Conservation (phyloP, 108 stramenopile species). For the Bacterosira constricta region DNA sequence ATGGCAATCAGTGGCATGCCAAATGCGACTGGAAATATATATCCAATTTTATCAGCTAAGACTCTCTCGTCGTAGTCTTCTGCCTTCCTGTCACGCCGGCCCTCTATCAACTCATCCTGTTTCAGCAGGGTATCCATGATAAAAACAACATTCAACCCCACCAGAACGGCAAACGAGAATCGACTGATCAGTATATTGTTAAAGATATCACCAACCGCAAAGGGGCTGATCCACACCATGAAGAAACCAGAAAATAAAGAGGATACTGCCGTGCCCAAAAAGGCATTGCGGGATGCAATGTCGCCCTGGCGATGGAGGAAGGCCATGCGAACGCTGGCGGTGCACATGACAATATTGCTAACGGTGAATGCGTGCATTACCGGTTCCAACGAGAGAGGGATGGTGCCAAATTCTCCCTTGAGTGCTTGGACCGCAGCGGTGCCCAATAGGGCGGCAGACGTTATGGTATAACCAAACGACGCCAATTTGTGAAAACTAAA, state of each 20-base stretch:
- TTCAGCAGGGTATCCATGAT: constrained; percentile 35
- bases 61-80: constrained; percentile 19
- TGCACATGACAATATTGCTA: constrained; percentile 38
- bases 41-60: constrained; percentile 1
- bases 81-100: constrained; percentile 25
- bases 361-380: constrained; percentile 17
- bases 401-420: constrained; percentile 6
- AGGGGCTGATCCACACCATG: constrained; percentile 40
- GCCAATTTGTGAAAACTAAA: constrained; percentile 36
- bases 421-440: constrained; percentile 4
- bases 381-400: constrained; percentile 14
- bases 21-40: constrained; percentile 24
- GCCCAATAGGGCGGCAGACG: constrained; percentile 20
- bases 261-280: constrained; percentile 36
- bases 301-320: constrained; percentile 31
- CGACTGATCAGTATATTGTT: background rate
- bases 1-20: constrained; percentile 22
- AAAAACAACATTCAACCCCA: constrained; percentile 11
- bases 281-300: constrained; percentile 33
- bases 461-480: constrained; percentile 19
- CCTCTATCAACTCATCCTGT: constrained; percentile 19
- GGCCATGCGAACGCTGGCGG: constrained; percentile 33
- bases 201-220: constrained; percentile 5
- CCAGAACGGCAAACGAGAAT: constrained; percentile 14
- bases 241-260: constrained; percentile 43